Conservation (phyloP, 495 filamentous ascomycete genomes). For the Penicillium atrosanguineum region DNA sequence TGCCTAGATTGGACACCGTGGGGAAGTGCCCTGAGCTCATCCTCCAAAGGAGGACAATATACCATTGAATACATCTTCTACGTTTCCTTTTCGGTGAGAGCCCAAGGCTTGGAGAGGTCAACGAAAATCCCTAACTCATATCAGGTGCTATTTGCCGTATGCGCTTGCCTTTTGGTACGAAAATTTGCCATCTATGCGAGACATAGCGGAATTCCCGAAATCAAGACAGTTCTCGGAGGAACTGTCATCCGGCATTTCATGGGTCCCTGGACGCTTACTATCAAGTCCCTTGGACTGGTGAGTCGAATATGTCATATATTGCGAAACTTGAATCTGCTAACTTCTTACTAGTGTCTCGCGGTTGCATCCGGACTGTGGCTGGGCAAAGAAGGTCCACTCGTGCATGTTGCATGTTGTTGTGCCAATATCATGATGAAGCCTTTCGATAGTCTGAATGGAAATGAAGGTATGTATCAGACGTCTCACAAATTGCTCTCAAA, state of each 20-base stretch:
- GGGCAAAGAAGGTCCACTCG: constrained; percentile 96
- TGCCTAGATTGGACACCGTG: constrained; percentile 86
- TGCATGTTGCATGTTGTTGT: constrained; percentile 97
- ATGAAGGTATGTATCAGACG: constrained; percentile 66
- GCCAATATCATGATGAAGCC: constrained; percentile 94
- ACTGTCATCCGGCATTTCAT: constrained; percentile 92
- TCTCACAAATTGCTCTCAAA: background rate
- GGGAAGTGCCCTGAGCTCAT: constrained; percentile 67
- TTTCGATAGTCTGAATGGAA: constrained; percentile 76
- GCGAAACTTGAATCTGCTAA: constrained; percentile 8
- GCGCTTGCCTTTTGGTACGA: constrained; percentile 76
- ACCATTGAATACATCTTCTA: constrained; percentile 86
- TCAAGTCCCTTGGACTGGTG: constrained; percentile 90
- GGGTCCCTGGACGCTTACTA: constrained; percentile 87
- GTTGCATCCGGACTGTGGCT: constrained; percentile 97
- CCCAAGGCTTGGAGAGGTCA: background rate
- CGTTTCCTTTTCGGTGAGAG: constrained; percentile 67
- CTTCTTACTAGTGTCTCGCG: constrained; percentile 62
- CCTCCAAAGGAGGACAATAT: constrained; percentile 66
- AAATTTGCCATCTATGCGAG: constrained; percentile 85
- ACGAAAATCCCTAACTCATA: constrained; percentile 12
- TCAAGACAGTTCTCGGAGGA: constrained; percentile 93
- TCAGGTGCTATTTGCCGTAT: constrained; percentile 75
- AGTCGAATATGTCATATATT: constrained; percentile 20
- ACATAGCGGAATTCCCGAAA: constrained; percentile 96